phyloP scores from a whole-genome alignment of 2,329 filamentous ascomycete species.

The Teratosphaeria pseudoeucalypti region DNA sequence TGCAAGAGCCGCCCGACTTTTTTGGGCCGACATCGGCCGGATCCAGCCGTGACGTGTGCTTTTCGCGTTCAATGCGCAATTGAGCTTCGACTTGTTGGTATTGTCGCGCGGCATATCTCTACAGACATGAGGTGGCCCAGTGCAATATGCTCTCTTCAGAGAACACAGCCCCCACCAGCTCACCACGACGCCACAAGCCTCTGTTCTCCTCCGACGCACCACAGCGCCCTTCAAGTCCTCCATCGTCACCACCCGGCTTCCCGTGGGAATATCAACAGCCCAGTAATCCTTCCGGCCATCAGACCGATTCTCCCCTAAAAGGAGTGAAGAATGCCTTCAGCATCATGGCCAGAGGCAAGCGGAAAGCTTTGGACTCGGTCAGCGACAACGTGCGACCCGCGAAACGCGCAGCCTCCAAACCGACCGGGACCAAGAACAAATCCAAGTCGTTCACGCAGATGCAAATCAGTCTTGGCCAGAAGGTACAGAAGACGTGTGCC shows the following conservation, averaged over 20 bases:
- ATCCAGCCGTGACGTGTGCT: neutral
- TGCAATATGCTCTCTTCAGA: conserved; percentile 3
- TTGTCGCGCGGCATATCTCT: neutral
- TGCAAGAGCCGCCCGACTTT: neutral
- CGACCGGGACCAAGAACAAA: conserved; percentile 22
- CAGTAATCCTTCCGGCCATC: conserved; percentile 16
- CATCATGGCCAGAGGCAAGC: conserved; percentile 18
- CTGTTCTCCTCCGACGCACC: conserved; percentile 17
- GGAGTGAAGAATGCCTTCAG: conserved; percentile 22
- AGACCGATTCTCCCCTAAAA: conserved; percentile 7
- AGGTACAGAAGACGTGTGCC: conserved; percentile 47
- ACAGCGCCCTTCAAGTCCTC: conserved; percentile 34
- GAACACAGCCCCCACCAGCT: conserved; percentile 10
- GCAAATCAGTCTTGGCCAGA: conserved; percentile 49
- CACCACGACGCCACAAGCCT: conserved; percentile 11
- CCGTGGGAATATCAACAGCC: conserved; percentile 23
- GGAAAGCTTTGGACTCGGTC: conserved; percentile 14
- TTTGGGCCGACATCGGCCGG: neutral
- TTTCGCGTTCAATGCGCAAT: neutral
- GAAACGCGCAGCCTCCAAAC: conserved; percentile 22
- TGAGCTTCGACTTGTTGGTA: neutral
- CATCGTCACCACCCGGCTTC: conserved; percentile 41
- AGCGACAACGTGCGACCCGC: conserved; percentile 25
- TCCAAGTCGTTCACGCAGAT: conserved; percentile 42
- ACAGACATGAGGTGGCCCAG: neutral